Conservation (phyloP, 495 filamentous ascomycete species). For the Penicillium paradoxum region DNA sequence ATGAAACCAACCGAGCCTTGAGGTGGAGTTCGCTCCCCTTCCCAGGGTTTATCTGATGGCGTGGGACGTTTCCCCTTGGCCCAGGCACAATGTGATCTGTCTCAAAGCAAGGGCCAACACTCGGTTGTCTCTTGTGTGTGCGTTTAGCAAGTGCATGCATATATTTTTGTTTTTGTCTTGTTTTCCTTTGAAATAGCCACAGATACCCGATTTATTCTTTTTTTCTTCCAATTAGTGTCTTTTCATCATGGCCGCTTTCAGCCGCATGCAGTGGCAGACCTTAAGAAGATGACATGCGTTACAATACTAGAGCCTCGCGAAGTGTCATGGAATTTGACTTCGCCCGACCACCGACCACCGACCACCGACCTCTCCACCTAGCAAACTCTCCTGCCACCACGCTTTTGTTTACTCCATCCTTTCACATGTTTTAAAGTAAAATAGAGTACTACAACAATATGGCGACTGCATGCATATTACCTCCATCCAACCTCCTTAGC, state of each 20-base stretch:
- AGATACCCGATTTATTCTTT: constrained; percentile 2
- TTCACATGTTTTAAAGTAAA: constrained; percentile 4
- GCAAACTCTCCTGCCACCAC: not conserved
- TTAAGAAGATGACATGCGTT: not conserved
- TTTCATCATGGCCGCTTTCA: not conserved
- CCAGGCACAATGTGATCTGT: not conserved
- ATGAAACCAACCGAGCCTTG: not conserved
- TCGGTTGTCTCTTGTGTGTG: not conserved
- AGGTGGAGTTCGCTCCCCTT: not conserved
- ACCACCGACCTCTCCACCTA: not conserved
- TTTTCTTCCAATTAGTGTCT: not conserved
- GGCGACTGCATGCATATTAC: not conserved
- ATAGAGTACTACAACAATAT: not conserved
- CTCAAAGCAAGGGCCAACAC: not conserved
- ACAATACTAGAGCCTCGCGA: not conserved
- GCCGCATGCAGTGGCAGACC: not conserved
- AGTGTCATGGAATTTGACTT: not conserved
- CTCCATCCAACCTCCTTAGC: not conserved
- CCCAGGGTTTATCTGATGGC: not conserved
- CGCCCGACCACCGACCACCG: no score
- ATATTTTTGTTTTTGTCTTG: not conserved
- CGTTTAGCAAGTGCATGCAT: not conserved
- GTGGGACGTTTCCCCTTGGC: not conserved
- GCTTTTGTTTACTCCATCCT: no score
- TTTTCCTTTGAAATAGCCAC: not conserved